These are phyloP conservation scores for Xylariaceae sp. DNA, from an alignment of 2,329 filamentous ascomycete species.

Conservation along the genomic window DNA sequence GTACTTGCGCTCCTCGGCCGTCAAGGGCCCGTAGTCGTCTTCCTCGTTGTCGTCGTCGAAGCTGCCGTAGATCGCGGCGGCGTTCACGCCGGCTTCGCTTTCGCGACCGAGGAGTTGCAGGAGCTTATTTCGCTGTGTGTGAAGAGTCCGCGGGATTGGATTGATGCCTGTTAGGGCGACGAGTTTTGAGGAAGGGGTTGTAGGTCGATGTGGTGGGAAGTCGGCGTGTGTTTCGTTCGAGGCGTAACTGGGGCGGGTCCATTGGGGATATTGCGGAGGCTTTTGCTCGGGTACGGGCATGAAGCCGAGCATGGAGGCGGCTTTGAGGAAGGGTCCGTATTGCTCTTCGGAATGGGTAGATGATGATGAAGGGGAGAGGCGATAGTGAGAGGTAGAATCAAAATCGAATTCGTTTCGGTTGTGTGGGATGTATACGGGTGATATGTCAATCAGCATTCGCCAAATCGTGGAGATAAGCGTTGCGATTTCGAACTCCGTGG, in stretches of 20 bases:
- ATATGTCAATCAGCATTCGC: conserved; percentile 43
- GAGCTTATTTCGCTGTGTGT: conserved; percentile 32
- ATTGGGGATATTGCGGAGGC: background rate
- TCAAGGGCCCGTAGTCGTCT: conserved; percentile 33
- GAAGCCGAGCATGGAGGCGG: conserved; percentile 27
- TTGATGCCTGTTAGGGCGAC: no score
- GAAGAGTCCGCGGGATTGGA: conserved; percentile 1
- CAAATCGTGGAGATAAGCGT: conserved; percentile 50
- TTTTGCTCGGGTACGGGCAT: conserved; percentile 4
- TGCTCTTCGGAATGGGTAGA: conserved; percentile 17
- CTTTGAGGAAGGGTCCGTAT: conserved; percentile 23
- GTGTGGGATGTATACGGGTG: conserved; percentile 43
- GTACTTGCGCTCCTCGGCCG: conserved; percentile 46
- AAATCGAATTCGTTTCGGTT: conserved; percentile 15
- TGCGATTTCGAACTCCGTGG: conserved; percentile 49
- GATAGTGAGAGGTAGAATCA: conserved; percentile 3
- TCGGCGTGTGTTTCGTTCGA: conserved; percentile 16
- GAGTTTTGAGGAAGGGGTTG: background rate
- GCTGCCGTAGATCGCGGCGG: conserved; percentile 22
- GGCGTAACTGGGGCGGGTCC: conserved; percentile 9
- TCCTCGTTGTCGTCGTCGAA: conserved; percentile 30
- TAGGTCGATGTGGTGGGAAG: background rate
- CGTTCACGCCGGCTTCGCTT: background rate
- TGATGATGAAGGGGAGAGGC: conserved; percentile 18
- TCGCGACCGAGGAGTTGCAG: conserved; percentile 24